Conservation (phyloP, 164 flowering plant genomes). For the Vitis cinerea region DNA sequence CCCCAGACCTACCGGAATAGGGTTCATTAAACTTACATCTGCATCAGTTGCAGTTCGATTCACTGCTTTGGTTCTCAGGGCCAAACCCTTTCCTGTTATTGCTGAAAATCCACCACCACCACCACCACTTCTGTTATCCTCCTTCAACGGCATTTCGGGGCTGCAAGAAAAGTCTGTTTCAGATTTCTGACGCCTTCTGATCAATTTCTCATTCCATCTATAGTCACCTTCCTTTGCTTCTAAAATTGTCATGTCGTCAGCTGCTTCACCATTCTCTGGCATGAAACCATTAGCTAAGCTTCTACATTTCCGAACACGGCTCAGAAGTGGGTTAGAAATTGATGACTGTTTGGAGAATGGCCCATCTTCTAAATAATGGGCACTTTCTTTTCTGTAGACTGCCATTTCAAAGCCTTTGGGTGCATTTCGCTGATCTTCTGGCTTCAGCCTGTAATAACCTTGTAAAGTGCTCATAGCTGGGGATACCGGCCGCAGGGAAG, state of each 20-base stretch:
- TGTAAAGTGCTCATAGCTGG: constrained; percentile 79
- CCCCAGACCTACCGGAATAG: constrained; percentile 33
- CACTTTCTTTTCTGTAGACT: constrained; percentile 34
- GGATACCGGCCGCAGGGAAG: constrained; percentile 47
- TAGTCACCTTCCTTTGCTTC: constrained; percentile 35
- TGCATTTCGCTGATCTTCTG: constrained; percentile 14
- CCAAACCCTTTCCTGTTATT: constrained; percentile 61
- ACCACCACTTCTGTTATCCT: constrained; percentile 39
- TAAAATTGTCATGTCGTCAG: constrained; percentile 19
- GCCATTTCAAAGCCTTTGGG: constrained; percentile 62
- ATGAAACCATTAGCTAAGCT: constrained; percentile 51
- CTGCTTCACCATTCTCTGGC: constrained; percentile 32
- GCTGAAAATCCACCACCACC: constrained; percentile 44
- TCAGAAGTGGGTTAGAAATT: constrained; percentile 29
- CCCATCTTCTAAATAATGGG: constrained; percentile 44
- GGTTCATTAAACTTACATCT: constrained; percentile 30
- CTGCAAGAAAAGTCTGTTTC: constrained; percentile 39
- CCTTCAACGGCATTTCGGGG: constrained; percentile 56
- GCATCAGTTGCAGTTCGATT: constrained; percentile 41
- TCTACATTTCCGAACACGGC: constrained; percentile 52
- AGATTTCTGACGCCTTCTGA: constrained; percentile 64
- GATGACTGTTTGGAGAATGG: constrained; percentile 26
- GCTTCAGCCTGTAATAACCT: constrained; percentile 69
- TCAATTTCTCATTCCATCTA: constrained; percentile 43
- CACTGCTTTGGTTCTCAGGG: constrained; percentile 64